Evolutionary conservation across 768 basidiomycete species (phyloP).

Genomic region (Tylopilus rubrobrunneus): DNA sequence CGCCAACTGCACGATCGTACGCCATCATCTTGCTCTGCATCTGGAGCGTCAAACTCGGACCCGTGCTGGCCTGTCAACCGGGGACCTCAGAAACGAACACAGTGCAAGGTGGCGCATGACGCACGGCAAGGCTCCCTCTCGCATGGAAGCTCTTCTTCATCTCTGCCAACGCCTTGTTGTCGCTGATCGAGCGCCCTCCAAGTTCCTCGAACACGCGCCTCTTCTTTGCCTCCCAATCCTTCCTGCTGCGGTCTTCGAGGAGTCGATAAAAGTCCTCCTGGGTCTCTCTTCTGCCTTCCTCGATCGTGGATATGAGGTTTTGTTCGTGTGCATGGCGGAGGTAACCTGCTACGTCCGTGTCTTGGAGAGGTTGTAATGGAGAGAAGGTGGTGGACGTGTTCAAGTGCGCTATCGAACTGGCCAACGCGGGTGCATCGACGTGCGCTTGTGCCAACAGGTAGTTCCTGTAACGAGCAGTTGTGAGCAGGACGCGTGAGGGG

Average conservation of each 20-base stretch:
- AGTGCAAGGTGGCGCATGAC: constrained; percentile 16
- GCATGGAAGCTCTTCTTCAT: constrained; percentile 60
- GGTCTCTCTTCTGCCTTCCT: constrained; percentile 81
- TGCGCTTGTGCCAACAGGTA: constrained; percentile 92
- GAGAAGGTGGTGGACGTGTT: constrained; percentile 82
- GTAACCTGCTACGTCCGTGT: constrained; percentile 92
- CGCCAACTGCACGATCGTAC: constrained; percentile 79
- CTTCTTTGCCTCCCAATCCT: constrained; percentile 90
- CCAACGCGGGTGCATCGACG: constrained; percentile 87
- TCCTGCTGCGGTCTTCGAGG: constrained; percentile 67
- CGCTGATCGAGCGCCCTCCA: constrained; percentile 59
- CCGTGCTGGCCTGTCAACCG: constrained; percentile 35
- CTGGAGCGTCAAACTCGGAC: constrained; percentile 62
- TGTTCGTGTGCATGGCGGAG: constrained; percentile 94
- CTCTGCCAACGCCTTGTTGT: constrained; percentile 52
- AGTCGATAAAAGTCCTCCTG: constrained; percentile 82
- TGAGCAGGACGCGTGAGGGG: constrained; percentile 7
- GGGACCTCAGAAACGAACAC: constrained; percentile 5
- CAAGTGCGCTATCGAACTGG: constrained; percentile 76
- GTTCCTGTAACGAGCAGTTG: constrained; percentile 45
- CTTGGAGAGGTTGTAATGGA: constrained; percentile 87
- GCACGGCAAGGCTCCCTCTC: constrained; percentile 51
- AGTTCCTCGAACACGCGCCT: constrained; percentile 87
- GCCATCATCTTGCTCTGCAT: constrained; percentile 96
- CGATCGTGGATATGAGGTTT: constrained; percentile 90